Evolutionary conservation across 805 yeast species (phyloP), one percentile per base, ranked within the genome.

Genomic region (Candida adriatica): DNA sequence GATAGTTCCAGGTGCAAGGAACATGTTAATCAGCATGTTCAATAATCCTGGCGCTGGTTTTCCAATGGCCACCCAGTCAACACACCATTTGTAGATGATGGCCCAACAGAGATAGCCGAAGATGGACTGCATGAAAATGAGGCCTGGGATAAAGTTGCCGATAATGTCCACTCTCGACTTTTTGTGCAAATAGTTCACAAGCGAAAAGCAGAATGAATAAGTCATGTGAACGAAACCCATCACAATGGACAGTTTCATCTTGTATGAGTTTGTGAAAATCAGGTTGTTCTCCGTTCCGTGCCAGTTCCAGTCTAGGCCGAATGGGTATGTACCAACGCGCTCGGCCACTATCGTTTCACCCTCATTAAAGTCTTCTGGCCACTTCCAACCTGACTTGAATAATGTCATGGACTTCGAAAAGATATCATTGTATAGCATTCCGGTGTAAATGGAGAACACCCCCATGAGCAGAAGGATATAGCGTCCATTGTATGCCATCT

Each of bases 201-300:
- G 69, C 15, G 96, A 86, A 51, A 88, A 87, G 56, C 75, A 55
- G 55, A 74, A 79, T 2, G 96, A 85, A 59, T 90, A 92, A 8
- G 88, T 64, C 99, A 92, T 92, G 60, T 92, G 99, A 26, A 74
- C 60, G 61, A 81, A 90, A 4, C 99, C 99, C 90, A 92, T 80
- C 48, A 92, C 68, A 37, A 92, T 80, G 2, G 97, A 87, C 40
- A 92, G 66, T 59, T 92, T 92, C 99, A 92, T 92, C 68, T 92
- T 92, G 63, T 86, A 92, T 4, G 97, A 88, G 63, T 92, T 92
- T 34, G 95, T 73, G 61, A 92, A 92, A 38, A 94, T 62, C 50
- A 92, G 68, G 29, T 79, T 79, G 64, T 92, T 92, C 45, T 92
- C 98, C 27, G 97, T 73, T n/a, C 96, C 96, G 58, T 92, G 99